Evolutionary conservation across 2,329 filamentous ascomycete species (phyloP), one percentile per base, ranked within the genome.

Genomic region (Cephalotrichum gorgonifer): DNA sequence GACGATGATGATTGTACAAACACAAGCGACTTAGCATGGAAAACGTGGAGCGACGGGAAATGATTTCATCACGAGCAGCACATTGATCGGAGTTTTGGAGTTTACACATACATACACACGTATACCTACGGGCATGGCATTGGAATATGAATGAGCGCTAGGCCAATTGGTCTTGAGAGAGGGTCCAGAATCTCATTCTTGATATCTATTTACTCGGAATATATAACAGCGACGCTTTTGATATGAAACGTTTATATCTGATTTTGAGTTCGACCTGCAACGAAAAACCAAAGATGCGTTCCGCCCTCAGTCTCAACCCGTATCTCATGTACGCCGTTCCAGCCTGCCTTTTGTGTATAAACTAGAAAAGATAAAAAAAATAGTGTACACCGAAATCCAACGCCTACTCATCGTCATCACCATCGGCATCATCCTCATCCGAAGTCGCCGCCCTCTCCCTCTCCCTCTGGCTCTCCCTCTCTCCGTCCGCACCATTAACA

Each of bases 371-470:
- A 17, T 8, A 39, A 39, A 39, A 6, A n/a, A 20, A 39, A 22
- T 39, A 39, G 17, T 39, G n/a, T 39, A 39, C 35, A 39, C 12
- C 12, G 20, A 11, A 39, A 39, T 9, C 8, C 30, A 4, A 14
- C n/a, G 30, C 30, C 8, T 15, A 44, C 30, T 58, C 56, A 6
- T 63, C 63, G 6, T 63, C 62, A 14, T 62, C 59, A 11, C 56
- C 57, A 28, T 58, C 59, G 3, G n/a, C 35, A 22, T 38, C 33
- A 51, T 62, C 54, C 25, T 54, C 51, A 14, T 65, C 64, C n/a
- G 60, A 56, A 2, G 42, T 25, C 20, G 22, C 17, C 28, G 20
- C 22, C 28, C 31, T 28, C 38, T n/a, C n/a, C n/a, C n/a, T n/a
- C n/a, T n/a, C n/a, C n/a, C 46, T 28, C 28, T 42, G 22, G 22